Percentiles rank a stretch among this genome's conserved stretches.
These are phyloP conservation scores for Pleurotus tuoliensis DNA, from an alignment of 768 basidiomycete genomes.

Conservation along the genomic window DNA sequence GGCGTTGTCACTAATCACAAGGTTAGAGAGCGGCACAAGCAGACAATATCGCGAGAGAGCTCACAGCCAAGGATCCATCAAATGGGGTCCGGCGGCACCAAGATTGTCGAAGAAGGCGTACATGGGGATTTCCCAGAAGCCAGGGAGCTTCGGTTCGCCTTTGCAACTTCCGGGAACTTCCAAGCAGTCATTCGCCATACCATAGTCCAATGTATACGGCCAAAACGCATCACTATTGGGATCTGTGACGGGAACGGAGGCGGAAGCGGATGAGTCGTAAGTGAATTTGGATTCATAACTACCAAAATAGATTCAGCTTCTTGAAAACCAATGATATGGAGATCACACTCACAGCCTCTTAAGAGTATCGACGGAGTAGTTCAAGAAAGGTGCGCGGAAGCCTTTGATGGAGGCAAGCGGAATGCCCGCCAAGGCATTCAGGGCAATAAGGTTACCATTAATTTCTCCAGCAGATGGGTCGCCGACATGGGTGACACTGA, in stretches of 20 bases:
- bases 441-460: slow-evolving; percentile 73
- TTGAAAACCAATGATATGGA: not conserved
- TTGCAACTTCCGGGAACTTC: slow-evolving; percentile 51
- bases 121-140: slow-evolving; percentile 86
- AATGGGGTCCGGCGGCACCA: slow-evolving; percentile 53
- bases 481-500: slow-evolving; percentile 77
- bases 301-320: not conserved
- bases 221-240: slow-evolving; percentile 70
- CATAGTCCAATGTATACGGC: slow-evolving; percentile 81
- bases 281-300: slow-evolving; percentile 49
- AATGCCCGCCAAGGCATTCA: slow-evolving; percentile 77
- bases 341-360: slow-evolving; percentile 32
- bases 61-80: slow-evolving; percentile 85
- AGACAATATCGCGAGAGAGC: slow-evolving; percentile 17
- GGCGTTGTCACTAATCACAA: slow-evolving; percentile 40
- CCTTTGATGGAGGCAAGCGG: slow-evolving; percentile 60
- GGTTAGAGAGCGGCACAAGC: not conserved
- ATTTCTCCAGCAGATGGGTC: slow-evolving; percentile 60
- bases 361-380: slow-evolving; percentile 62
- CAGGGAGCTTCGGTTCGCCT: slow-evolving; percentile 68
- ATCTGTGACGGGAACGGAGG: slow-evolving; percentile 64
- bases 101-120: slow-evolving; percentile 67
- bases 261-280: slow-evolving; percentile 64
- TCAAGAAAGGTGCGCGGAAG: slow-evolving; percentile 77
- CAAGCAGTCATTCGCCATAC: slow-evolving; percentile 76